Percentiles rank a stretch among this genome's conserved stretches.
phyloP scores from a whole-genome alignment of 2,329 filamentous ascomycete species.

The Beauveria sp. region DNA sequence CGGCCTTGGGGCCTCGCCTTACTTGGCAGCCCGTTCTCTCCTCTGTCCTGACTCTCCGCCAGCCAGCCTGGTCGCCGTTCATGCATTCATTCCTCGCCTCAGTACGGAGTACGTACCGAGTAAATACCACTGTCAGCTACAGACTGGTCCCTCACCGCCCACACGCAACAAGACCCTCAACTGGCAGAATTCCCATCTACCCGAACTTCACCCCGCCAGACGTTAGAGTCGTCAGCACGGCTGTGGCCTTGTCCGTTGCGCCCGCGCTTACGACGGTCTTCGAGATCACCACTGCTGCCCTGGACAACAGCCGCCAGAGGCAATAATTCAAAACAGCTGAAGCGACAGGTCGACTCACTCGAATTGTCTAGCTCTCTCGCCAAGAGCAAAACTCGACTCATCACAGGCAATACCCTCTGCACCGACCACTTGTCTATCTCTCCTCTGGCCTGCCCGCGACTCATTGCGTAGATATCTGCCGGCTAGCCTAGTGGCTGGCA shows the following conservation, averaged over 20 bases:
- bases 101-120: no score
- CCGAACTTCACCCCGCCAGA: neutral
- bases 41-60: neutral
- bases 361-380: neutral
- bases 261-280: neutral
- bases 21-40: neutral
- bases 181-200: conserved; percentile 3
- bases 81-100: neutral
- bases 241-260: neutral
- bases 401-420: neutral
- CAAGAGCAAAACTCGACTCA: neutral
- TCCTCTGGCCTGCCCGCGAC: neutral
- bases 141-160: neutral
- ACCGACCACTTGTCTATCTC: neutral
- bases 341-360: neutral
- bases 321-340: neutral
- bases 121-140: neutral
- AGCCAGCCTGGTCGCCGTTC: no score
- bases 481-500: neutral
- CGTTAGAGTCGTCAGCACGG: neutral
- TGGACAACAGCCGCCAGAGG: neutral
- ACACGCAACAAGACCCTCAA: neutral
- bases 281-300: neutral
- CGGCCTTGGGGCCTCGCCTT: neutral
- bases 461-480: neutral